These are phyloP conservation scores for Sclerotinia sclerotiorum DNA, from an alignment of 2,329 filamentous ascomycete species.

Conservation along the genomic window DNA sequence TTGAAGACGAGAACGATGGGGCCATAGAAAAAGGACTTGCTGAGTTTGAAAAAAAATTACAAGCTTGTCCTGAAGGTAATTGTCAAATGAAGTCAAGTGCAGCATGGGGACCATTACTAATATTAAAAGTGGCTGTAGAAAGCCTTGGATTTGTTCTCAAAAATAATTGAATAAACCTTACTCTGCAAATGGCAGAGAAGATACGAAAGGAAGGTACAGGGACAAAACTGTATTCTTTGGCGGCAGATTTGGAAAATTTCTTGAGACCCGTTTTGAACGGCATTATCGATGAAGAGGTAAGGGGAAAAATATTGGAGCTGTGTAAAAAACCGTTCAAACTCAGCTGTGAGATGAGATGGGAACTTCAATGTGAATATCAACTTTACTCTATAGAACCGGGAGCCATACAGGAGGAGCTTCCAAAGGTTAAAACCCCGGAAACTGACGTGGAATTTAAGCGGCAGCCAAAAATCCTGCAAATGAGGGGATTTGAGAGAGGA, in stretches of 20 bases:
- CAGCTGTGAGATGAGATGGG: not conserved
- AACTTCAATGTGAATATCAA: accelerated
- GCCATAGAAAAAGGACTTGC: conserved; percentile 2
- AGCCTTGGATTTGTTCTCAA: too few relatives aligned
- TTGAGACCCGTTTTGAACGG: not conserved
- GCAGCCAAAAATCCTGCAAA: too few relatives aligned
- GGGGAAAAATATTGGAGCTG: not conserved
- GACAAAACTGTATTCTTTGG: not conserved
- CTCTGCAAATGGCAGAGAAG: accelerated
- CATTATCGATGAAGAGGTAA: not conserved
- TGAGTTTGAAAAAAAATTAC: conserved; percentile 6
- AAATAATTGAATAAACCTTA: not conserved
- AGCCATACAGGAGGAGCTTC: too few relatives aligned
- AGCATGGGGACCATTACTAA: not conserved
- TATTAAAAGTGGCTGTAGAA: not conserved
- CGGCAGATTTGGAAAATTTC: not conserved
- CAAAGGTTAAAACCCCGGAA: too few relatives aligned
- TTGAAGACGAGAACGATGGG: not conserved
- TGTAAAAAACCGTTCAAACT: not conserved
- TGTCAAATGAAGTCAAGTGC: not conserved
- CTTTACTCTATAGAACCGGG: not conserved
- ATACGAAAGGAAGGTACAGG: not conserved
- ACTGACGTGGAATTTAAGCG: too few relatives aligned
- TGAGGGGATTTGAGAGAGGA: not conserved
- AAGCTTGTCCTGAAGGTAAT: not conserved